Base-by-base conservation (phyloP, 176 grass and related monocot genomes). In the Hsuehochloa calcarea region DNA sequence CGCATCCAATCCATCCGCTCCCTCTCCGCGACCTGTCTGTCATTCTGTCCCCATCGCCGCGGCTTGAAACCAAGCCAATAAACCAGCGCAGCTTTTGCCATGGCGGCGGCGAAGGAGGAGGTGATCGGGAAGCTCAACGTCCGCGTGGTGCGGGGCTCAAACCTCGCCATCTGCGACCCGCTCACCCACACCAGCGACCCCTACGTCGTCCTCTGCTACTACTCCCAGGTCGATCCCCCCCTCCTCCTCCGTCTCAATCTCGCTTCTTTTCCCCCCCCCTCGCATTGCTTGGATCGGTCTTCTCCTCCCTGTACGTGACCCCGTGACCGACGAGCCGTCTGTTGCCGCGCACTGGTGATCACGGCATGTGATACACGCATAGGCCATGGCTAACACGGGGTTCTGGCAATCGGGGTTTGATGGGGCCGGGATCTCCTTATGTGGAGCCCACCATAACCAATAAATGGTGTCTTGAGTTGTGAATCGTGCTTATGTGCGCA, bases 151-250 rank as follows among this genome's bases (percentile, higher is more conserved):
- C 86, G 86, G 49, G 90, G 87, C 78, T 65, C 51, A 68, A 89
- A 92, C 90, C 86, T 92, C 68, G 23, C 8, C 84, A 77, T 90
- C 67, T 70, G 68, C 35, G 90, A 92, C 73, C 90, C 87, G 37
- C 87, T 92, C 82, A 89, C 84, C 86, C 85, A 89, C 17, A 89
- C 91, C 78, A 99, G 96, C 87, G 96, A 99, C 68, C 93, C 96
- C 65, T 99, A 96, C 83, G 93, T 94, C 77, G 81, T 96, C 72
- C 72, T 99, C 68, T 75, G 35, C 47, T 86, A 92, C 87, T 91
- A 59, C 74, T 35, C 12, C 60, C 91, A 93, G 89, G 95, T 95
- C 25, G 6, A 9, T 35, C 20, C 31, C 49, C 23, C 7, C 35
- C n/a, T 9, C 47, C 9, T 1, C 35, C 67, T 37, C 58, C 47